Percentiles rank a stretch among this genome's conserved stretches.
Conservation (phyloP, 106 monocot species). For the Apostasia shenzhenica region DNA sequence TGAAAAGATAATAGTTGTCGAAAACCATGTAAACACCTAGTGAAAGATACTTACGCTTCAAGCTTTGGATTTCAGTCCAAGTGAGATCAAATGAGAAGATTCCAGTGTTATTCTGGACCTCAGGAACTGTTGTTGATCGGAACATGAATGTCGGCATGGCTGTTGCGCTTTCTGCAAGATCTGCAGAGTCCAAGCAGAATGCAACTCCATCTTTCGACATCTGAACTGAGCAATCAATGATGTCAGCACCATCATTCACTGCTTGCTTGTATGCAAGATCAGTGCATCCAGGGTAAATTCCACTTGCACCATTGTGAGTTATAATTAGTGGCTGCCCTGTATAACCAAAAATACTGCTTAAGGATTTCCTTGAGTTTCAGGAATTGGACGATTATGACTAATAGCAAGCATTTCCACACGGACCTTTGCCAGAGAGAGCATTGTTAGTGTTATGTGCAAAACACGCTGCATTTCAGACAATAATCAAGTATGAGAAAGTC, state of each 20-base stretch:
- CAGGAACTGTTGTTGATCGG: constrained; percentile 22
- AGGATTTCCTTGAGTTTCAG: neutral
- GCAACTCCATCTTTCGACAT: constrained; percentile 50
- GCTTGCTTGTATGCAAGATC: constrained; percentile 68
- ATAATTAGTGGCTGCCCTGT: constrained; percentile 43
- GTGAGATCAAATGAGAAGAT: constrained; percentile 68
- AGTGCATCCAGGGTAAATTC: constrained; percentile 51
- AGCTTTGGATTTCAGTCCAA: constrained; percentile 45
- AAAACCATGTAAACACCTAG: too few species aligned
- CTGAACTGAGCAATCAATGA: constrained; percentile 65
- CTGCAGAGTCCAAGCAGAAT: constrained; percentile 48
- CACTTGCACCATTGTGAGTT: constrained; percentile 66
- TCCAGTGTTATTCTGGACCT: constrained; percentile 41
- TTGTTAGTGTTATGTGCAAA: constrained; percentile 6
- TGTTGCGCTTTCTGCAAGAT: constrained; percentile 34
- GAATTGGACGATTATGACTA: neutral
- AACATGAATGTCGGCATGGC: constrained; percentile 26
- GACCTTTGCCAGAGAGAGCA: neutral
- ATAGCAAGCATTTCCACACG: neutral
- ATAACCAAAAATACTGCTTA: neutral
- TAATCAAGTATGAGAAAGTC: neutral
- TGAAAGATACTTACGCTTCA: constrained; percentile 41
- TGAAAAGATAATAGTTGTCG: too few species aligned
- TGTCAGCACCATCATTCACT: constrained; percentile 50
- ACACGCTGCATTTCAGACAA: constrained; percentile 12